Conservation (phyloP, 2,329 filamentous ascomycete species). For the Harringtonia aguacate region DNA sequence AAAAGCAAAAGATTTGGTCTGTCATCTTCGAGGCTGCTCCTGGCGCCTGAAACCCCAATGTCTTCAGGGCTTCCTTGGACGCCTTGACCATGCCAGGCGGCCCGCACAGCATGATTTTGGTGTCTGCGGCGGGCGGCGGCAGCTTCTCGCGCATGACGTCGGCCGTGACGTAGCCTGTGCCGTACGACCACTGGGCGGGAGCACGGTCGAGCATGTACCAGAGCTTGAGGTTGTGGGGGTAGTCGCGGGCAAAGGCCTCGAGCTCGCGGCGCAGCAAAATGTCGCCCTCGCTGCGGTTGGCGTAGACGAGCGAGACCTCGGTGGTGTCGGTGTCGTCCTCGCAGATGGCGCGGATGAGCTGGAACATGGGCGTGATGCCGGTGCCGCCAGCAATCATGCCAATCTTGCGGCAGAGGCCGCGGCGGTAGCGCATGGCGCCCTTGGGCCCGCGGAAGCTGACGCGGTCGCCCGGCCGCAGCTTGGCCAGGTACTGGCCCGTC, state of each 20-base stretch:
- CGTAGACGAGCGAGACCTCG: constrained; percentile 45
- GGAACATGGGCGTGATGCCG: constrained; percentile 47
- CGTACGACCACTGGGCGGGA: constrained; percentile 33
- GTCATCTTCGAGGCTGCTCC: constrained; percentile 37
- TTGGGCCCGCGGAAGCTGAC: constrained; percentile 45
- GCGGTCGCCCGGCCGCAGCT: constrained; percentile 35
- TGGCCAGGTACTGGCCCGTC: constrained; percentile 36
- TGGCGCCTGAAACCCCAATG: constrained; percentile 39
- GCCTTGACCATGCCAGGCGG: constrained; percentile 50
- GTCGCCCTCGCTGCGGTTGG: constrained; percentile 46
- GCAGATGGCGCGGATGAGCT: constrained; percentile 52
- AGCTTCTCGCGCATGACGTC: constrained; percentile 38
- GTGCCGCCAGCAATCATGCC: constrained; percentile 45
- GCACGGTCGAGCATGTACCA: constrained; percentile 43
- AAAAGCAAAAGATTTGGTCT: constrained; percentile 47
- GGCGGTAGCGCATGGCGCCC: constrained; percentile 41
- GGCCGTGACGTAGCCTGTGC: constrained; percentile 38
- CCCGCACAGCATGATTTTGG: constrained; percentile 48
- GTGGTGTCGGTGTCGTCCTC: constrained; percentile 49
- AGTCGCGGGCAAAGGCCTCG: constrained; percentile 37
- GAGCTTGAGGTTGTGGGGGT: constrained; percentile 42
- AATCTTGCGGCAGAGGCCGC: constrained; percentile 29
- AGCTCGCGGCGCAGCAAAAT: constrained; percentile 48
- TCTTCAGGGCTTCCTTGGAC: constrained; percentile 37
- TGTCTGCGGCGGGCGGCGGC: constrained; percentile 31